Conservation (phyloP, 2,329 filamentous ascomycete species). For the Endoconidiophora laricicola region DNA sequence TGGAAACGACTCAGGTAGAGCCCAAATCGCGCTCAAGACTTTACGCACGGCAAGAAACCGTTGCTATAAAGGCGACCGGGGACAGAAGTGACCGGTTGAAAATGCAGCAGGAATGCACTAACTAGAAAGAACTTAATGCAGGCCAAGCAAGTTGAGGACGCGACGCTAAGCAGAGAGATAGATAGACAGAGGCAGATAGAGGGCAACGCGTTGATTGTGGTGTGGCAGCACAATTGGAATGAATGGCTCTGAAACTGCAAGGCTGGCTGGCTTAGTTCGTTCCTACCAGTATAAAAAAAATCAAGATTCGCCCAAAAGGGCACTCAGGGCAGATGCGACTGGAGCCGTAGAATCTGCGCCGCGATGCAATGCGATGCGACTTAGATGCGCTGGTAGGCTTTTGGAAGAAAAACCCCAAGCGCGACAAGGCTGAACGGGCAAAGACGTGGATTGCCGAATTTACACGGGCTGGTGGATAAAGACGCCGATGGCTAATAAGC, state of each 20-base stretch:
- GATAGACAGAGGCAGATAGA: too few species aligned
- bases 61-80: too few species aligned
- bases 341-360: neutral
- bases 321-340: too few species aligned
- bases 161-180: too few species aligned
- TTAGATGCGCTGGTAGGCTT: too few species aligned
- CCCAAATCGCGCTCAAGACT: conserved; percentile 3
- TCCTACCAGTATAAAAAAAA: too few species aligned
- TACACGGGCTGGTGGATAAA: too few species aligned
- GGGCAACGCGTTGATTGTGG: neutral
- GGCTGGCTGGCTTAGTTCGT: too few species aligned
- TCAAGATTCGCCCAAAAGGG: too few species aligned
- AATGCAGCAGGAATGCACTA: neutral
- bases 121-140: neutral
- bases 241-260: too few species aligned
- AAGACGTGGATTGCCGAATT: neutral
- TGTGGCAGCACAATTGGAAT: neutral
- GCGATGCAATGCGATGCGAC: neutral
- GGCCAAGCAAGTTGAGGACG: neutral
- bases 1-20: neutral
- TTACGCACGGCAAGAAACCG: neutral
- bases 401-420: neutral
- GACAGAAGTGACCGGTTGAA: neutral
- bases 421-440: conserved; percentile 10
- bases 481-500: neutral